Base-by-base conservation (phyloP, 192 early-diverging fungal genomes). In the Linnemannia exigua region DNA sequence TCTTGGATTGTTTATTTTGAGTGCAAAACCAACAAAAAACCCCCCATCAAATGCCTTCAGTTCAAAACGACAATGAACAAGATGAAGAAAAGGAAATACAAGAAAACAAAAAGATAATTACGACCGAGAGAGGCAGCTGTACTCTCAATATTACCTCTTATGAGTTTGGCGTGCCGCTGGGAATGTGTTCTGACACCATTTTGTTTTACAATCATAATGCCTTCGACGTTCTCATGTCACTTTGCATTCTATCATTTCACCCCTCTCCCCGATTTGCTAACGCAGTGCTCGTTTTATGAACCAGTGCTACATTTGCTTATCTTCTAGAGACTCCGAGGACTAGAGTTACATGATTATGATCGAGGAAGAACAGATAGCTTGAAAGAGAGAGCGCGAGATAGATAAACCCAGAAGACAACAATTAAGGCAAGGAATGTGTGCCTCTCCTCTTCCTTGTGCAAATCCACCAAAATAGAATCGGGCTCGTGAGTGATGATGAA, bases 181-280 rank as follows among this genome's bases (percentile, higher is more conserved):
- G 58, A 63, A 63, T 14, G 7, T 28, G 16, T 5, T 28, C n/a
- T 11, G 25, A 28, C 25, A 61, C 58, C 58, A 31, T 28, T n/a
- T n/a, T 61, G 54, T 61, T 61, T 61, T 61, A 61, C 54, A 61
- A 61, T 14, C 25, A 61, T 61, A n/a, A 25, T n/a, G n/a, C n/a
- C 48, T 50, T 14, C 48, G n/a, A n/a, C 15, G 5, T 7, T 61
- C 28, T 51, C 19, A 6, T 52, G 17, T 20, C 20, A 20, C 16
- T 52, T 17, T 20, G 12, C 47, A 48, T 51, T 61, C 58, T 31
- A 9, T 63, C 41, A 44, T 9, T 44, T 6, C 41, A 44, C 3
- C 9, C 41, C 41, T 44, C 41, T 44, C 41, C n/a, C 41, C 41
- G 41, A 44, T 44, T 44, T 44, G 41, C 41, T 44, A 44, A 9